Base-by-base conservation (phyloP, 2,329 filamentous ascomycete genomes). In the Exophiala sp. region DNA sequence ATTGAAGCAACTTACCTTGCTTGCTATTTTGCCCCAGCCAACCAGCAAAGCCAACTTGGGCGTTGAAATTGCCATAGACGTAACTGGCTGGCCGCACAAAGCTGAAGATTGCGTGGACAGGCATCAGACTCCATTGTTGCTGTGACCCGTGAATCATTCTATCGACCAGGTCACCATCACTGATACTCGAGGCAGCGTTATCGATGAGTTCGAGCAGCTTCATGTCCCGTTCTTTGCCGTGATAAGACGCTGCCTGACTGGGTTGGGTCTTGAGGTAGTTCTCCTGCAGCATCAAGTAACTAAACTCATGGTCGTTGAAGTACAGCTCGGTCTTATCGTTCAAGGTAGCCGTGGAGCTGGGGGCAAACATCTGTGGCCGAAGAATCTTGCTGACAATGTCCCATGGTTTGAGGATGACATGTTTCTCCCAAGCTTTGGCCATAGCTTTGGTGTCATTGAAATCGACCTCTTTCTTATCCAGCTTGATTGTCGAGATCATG, bases 311-410 rank as follows among this genome's bases (percentile, higher is more conserved):
- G 62, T 98, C 93, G 67, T 98, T 97, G 75, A 98, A 98, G 68
- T 98, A 98, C 1, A 98, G 80, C 69, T 98, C 91, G 56, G 94
- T 93, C 75, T 98, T 98, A 68, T 98, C 91, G 65, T 97, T 97
- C 29, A 98, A 73, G 0, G 88, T 95, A 2, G 87, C 75, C 59
- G 88, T 94, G 69, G 88, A 94, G 43, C 83, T 81, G 3, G 83
- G 78, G 19, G 86, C 78, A 68, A 97, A 98, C 69, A 96, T 81
- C 30, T 88, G 88, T 2, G 88, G 84, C 21, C 81, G 88, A 4
- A 98, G 79, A 65, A 98, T 88, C 71, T 96, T 96, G 65, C 86
- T 80, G 55, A 88, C 90, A 62, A 98, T 98, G 64, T 98, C 93
- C 93, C 93, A 98, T 0, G 93, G 93, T 69, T 97, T 97, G 48